phyloP scores from a whole-genome alignment of 1,139 yeast genomes.

The Kazachstania sp. region DNA sequence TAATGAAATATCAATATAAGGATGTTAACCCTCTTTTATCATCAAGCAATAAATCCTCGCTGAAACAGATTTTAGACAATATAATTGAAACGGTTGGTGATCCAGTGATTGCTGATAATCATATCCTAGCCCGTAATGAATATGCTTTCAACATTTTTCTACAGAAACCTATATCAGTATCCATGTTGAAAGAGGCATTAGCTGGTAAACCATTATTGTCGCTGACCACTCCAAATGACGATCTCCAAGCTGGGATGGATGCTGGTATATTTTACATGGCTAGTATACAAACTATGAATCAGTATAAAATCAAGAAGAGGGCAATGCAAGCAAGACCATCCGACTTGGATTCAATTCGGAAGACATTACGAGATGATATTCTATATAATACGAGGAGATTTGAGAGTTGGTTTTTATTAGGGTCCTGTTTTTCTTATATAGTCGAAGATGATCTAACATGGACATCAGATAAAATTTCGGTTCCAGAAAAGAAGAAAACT shows the following conservation, averaged over 20 bases:
- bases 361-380: constrained; percentile 58
- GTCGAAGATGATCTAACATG: constrained; percentile 87
- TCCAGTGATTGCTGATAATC: constrained; percentile 42
- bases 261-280: constrained; percentile 67
- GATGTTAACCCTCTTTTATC: constrained; percentile 51
- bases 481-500: constrained; percentile 49
- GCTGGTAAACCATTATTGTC: constrained; percentile 44
- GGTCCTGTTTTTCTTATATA: constrained; percentile 67
- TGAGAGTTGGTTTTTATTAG: constrained; percentile 82
- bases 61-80: constrained; percentile 63
- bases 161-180: constrained; percentile 42
- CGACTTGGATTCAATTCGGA: constrained; percentile 68
- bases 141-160: constrained; percentile 44
- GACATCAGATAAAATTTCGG: constrained; percentile 78
- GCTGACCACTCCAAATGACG: constrained; percentile 33
- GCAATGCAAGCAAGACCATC: constrained; percentile 72
- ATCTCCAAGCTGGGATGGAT: constrained; percentile 34
- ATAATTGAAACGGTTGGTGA: constrained; percentile 68
- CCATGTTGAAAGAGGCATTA: constrained; percentile 47
- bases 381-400: constrained; percentile 56
- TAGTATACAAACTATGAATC: constrained; percentile 58
- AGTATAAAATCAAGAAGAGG: constrained; percentile 61
- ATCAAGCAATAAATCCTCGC: constrained; percentile 52
- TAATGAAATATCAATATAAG: constrained; percentile 53
- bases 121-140: constrained; percentile 34